Evolutionary conservation across 2,329 filamentous ascomycete genomes (phyloP), one percentile per base, ranked within the genome.

Genomic region (Podosphaera leucotricha): DNA sequence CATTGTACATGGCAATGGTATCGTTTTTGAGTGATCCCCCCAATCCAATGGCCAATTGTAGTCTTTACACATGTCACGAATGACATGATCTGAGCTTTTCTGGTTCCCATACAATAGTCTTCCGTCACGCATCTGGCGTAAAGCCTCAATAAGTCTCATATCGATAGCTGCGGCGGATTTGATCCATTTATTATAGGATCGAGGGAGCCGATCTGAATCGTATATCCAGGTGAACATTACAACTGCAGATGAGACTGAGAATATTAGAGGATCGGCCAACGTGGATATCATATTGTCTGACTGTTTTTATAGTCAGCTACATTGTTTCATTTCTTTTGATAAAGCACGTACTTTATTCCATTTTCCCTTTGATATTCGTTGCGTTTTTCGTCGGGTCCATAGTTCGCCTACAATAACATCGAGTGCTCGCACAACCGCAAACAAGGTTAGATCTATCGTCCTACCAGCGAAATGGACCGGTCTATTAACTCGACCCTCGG

Each of bases 191-290:
- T 75, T 77, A 62, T 92, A 92, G 36, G 76, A 68, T 22, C 64
- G 67, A 2, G 84, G 84, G 1, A 92, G 67, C 18, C 72, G 68
- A 30, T 72, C 66, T 0, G 83, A 81, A 8, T 66, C 59, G 62
- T 87, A 92, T 57, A 92, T 77, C 80, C 81, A 92, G 16, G 81
- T 71, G 78, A 81, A 87, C 84, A 92, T 92, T 51, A 92, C 77
- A 33, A 82, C 62, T 19, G 76, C 78, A 35, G 72, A 75, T 18
- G 80, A 85, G 28, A 68, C 59, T 38, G 78, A 73, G 58, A 92
- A 92, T 16, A 86, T 62, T 5, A 70, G 61, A 3, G 80, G 71
- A 55, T 87, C 79, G n/a, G 72, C 64, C 33, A 72, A 57, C 8
- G 49, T 58, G 20, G 63, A 62, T 48, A 65, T 50, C 20, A 59